Conservation (phyloP, 768 basidiomycete genomes). For the Pisolithus albus region DNA sequence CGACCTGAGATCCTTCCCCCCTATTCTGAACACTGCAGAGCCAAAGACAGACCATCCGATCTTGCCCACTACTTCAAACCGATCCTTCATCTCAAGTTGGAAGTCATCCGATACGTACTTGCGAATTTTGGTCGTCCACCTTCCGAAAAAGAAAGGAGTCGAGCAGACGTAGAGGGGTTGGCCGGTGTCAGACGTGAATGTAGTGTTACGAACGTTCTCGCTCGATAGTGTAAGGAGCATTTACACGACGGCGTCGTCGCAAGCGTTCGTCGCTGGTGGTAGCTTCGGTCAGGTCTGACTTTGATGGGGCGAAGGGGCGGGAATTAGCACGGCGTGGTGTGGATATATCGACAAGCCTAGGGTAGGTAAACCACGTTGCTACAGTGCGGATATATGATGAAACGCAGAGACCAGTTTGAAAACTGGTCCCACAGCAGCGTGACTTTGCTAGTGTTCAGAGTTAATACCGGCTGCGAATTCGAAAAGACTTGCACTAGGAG, state of each 20-base stretch:
- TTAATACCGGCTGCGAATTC: too few relatives aligned
- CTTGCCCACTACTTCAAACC: slow-evolving; percentile 19
- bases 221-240: slow-evolving; percentile 1
- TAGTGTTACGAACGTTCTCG: slow-evolving; percentile 6
- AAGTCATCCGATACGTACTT: slow-evolving; percentile 5
- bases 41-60: slow-evolving; percentile 20
- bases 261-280: background rate
- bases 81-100: slow-evolving; percentile 8
- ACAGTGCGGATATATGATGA: too few relatives aligned
- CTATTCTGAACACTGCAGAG: slow-evolving; percentile 18
- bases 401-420: too few relatives aligned
- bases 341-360: too few relatives aligned
- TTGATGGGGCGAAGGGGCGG: background rate
- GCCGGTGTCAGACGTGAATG: slow-evolving; percentile 5
- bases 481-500: too few relatives aligned
- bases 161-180: slow-evolving; percentile 10
- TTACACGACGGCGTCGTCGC: background rate
- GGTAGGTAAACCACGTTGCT: too few relatives aligned
- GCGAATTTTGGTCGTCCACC: slow-evolving; percentile 5
- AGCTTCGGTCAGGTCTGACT: background rate
- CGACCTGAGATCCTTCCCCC: slow-evolving; percentile 14
- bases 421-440: too few relatives aligned
- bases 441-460: too few relatives aligned
- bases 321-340: too few relatives aligned
- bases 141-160: slow-evolving; percentile 5